Conservation (phyloP, 495 filamentous ascomycete genomes). For the Chlorociboria aeruginascens region DNA sequence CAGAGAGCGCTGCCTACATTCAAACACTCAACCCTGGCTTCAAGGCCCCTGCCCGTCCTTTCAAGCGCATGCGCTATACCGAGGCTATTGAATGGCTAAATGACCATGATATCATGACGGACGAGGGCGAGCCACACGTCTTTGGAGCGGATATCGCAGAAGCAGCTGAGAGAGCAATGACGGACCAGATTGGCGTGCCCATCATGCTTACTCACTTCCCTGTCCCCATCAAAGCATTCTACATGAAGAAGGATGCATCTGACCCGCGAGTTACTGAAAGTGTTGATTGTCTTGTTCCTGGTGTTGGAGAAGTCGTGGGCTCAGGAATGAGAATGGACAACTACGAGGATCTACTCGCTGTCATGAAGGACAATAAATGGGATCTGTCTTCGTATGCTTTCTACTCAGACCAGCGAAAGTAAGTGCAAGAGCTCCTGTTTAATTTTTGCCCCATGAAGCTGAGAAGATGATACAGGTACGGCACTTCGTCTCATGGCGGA, state of each 20-base stretch:
- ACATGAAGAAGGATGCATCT: slow-evolving; percentile 80
- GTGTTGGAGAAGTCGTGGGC: slow-evolving; percentile 89
- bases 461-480: slow-evolving; percentile 51
- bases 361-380: slow-evolving; percentile 57
- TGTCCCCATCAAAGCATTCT: slow-evolving; percentile 92
- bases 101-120: slow-evolving; percentile 75
- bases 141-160: slow-evolving; percentile 97
- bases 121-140: slow-evolving; percentile 70
- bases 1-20: slow-evolving; percentile 50
- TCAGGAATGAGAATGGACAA: slow-evolving; percentile 89
- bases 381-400: slow-evolving; percentile 71
- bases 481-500: slow-evolving; percentile 83
- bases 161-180: slow-evolving; percentile 90
- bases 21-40: slow-evolving; percentile 76
- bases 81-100: slow-evolving; percentile 87
- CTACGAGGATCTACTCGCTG: slow-evolving; percentile 73
- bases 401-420: slow-evolving; percentile 94
- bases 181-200: slow-evolving; percentile 78
- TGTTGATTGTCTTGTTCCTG: slow-evolving; percentile 87
- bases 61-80: slow-evolving; percentile 83
- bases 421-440: slow-evolving; percentile 28
- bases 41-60: slow-evolving; percentile 67
- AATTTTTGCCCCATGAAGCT: background rate
- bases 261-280: slow-evolving; percentile 83
- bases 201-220: slow-evolving; percentile 98